phyloP scores from a whole-genome alignment of 1,139 yeast species.

The Lodderomyces jiufengensis region DNA sequence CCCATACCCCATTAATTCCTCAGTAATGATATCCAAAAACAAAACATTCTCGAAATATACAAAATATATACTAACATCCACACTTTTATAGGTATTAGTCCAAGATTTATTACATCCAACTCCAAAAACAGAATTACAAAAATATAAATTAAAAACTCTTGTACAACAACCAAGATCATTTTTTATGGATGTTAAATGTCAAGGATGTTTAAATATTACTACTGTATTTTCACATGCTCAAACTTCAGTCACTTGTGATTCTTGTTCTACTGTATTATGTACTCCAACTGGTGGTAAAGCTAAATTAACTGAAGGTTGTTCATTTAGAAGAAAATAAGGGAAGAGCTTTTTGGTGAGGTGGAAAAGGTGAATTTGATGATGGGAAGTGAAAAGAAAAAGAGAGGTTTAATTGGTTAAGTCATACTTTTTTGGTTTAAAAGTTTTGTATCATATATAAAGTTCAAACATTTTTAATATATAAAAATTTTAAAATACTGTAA shows the following conservation, averaged over 20 bases:
- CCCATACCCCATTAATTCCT: no score
- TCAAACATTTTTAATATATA: no score
- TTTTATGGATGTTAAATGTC: slow-evolving; percentile 99
- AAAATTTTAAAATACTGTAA: no score
- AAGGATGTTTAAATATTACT: slow-evolving; percentile 98
- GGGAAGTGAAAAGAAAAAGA: neutral
- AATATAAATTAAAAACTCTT: slow-evolving; percentile 96
- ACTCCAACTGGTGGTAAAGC: slow-evolving; percentile 99
- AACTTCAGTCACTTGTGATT: slow-evolving; percentile 99
- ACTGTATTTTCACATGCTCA: slow-evolving; percentile 99
- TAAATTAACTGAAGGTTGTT: slow-evolving; percentile 97
- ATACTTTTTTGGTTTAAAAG: no score
- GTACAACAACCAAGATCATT: slow-evolving; percentile 98
- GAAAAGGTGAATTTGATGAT: neutral
- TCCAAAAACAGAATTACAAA: slow-evolving; percentile 92
- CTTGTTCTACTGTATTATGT: slow-evolving; percentile 97
- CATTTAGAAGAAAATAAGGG: slow-evolving; percentile 99
- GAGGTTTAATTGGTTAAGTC: neutral
- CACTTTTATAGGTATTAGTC: slow-evolving; percentile 68
- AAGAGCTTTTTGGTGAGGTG: slow-evolving; percentile 6
- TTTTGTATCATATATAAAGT: no score
- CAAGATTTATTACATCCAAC: slow-evolving; percentile 97
- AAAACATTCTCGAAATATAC: no score
- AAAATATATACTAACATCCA: slow-evolving; percentile 1
- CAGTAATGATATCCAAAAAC: no score